phyloP scores from a whole-genome alignment of 352 stramenopile species.

The Thraustochytrium sp. region DNA sequence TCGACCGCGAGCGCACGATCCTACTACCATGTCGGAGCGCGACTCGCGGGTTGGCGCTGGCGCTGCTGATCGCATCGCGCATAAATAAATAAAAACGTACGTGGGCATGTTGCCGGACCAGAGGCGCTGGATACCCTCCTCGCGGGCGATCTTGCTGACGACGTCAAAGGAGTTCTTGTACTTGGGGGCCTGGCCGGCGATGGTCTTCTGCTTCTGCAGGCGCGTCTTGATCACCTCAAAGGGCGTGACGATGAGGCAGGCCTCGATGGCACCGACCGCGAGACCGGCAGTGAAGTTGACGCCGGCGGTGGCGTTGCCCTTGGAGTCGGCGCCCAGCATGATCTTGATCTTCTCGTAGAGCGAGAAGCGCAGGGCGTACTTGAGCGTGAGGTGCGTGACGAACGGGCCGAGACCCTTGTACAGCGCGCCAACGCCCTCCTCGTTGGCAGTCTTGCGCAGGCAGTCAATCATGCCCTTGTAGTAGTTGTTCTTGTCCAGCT shows the following conservation, averaged over 20 bases:
- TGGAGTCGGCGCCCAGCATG: slow-evolving; percentile 61
- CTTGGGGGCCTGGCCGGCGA: slow-evolving; percentile 74
- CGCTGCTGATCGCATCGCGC: too few relatives aligned
- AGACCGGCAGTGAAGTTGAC: slow-evolving; percentile 82
- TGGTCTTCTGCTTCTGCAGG: slow-evolving; percentile 86
- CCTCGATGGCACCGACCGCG: slow-evolving; percentile 85
- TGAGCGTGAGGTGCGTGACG: slow-evolving; percentile 77
- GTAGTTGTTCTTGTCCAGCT: slow-evolving; percentile 64
- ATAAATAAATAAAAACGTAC: too few relatives aligned
- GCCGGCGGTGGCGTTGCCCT: slow-evolving; percentile 62
- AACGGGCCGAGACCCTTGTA: slow-evolving; percentile 77
- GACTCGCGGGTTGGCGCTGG: too few relatives aligned
- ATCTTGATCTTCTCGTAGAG: slow-evolving; percentile 77
- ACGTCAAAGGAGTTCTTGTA: slow-evolving; percentile 82
- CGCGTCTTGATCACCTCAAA: slow-evolving; percentile 97
- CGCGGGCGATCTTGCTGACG: slow-evolving; percentile 75
- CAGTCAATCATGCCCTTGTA: slow-evolving; percentile 78
- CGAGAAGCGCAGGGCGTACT: slow-evolving; percentile 76
- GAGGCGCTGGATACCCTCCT: slow-evolving; percentile 85
- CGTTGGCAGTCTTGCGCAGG: slow-evolving; percentile 66
- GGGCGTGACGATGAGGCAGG: slow-evolving; percentile 90
- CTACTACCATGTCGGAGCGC: too few relatives aligned
- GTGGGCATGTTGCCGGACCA: slow-evolving; percentile 93
- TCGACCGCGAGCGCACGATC: too few relatives aligned
- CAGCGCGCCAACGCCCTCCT: slow-evolving; percentile 64